Evolutionary conservation across 2,329 filamentous ascomycete genomes (phyloP).

Genomic region (Aureobasidium zeae): DNA sequence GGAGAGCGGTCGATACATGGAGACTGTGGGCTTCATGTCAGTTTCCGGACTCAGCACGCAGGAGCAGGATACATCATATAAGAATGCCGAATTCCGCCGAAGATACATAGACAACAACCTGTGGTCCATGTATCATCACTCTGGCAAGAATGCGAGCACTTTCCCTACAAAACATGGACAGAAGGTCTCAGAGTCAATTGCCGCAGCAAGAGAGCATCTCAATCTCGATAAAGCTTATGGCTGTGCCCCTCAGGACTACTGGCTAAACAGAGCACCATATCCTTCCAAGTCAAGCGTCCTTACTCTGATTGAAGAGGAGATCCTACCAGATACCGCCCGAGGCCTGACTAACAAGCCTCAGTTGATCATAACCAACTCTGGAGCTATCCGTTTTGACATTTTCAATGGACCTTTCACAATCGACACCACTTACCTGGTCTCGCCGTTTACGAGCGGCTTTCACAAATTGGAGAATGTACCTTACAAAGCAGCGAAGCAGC

Average conservation of each 20-base stretch:
- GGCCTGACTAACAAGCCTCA: conserved; percentile 42
- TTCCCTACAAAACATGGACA: conserved; percentile 70
- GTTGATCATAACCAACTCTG: conserved; percentile 76
- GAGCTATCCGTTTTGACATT: conserved; percentile 88
- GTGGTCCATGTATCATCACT: conserved; percentile 73
- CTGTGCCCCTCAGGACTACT: conserved; percentile 72
- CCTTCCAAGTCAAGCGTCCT: conserved; percentile 68
- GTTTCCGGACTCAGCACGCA: conserved; percentile 57
- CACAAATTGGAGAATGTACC: conserved; percentile 71
- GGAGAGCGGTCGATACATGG: conserved; percentile 84
- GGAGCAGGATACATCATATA: conserved; percentile 24
- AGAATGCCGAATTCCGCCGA: conserved; percentile 50
- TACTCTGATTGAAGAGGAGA: conserved; percentile 64
- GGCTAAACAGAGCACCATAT: conserved; percentile 72
- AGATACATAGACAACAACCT: conserved; percentile 93
- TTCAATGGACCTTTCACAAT: conserved; percentile 86
- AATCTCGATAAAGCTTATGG: conserved; percentile 65
- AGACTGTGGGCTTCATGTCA: conserved; percentile 91
- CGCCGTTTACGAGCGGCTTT: conserved; percentile 76
- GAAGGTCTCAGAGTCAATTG: conserved; percentile 62
- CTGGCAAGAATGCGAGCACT: conserved; percentile 56
- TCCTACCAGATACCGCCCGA: conserved; percentile 59
- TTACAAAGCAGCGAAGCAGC: conserved; percentile 60
- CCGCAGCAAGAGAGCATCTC: conserved; percentile 58
- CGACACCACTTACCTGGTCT: conserved; percentile 77